A percentile compares a stretch with the other conserved stretches of the same genome.
Evolutionary conservation across 2,329 filamentous ascomycete species (phyloP).

Genomic region (Bimuria novae-zelandiae): DNA sequence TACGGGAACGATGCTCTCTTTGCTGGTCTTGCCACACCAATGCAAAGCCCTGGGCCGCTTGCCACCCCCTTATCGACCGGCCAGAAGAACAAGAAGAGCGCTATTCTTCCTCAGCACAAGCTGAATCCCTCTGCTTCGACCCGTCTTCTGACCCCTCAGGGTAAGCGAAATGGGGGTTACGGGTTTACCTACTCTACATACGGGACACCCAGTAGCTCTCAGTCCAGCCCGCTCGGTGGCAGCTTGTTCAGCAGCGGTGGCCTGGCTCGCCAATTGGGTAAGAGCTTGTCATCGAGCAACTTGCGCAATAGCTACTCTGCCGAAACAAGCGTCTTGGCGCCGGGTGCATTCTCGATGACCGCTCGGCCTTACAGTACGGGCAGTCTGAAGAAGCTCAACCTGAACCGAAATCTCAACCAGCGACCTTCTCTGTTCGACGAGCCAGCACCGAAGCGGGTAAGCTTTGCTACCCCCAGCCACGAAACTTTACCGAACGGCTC

Average conservation of each 20-base stretch:
- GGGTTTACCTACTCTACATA: slow-evolving; percentile 94
- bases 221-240: slow-evolving; percentile 69
- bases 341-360: slow-evolving; percentile 79
- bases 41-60: slow-evolving; percentile 80
- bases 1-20: slow-evolving; percentile 91
- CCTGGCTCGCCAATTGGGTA: slow-evolving; percentile 73
- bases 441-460: slow-evolving; percentile 72
- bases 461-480: slow-evolving; percentile 71
- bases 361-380: slow-evolving; percentile 41
- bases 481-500: slow-evolving; percentile 30
- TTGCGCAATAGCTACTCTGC: slow-evolving; percentile 79
- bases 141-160: slow-evolving; percentile 78
- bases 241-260: slow-evolving; percentile 56
- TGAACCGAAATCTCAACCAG: slow-evolving; percentile 81
- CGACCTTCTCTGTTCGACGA: slow-evolving; percentile 65
- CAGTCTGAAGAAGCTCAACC: slow-evolving; percentile 87
- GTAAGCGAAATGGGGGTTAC: slow-evolving; percentile 71
- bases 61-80: slow-evolving; percentile 83
- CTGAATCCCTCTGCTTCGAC: slow-evolving; percentile 80
- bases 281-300: slow-evolving; percentile 87
- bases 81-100: slow-evolving; percentile 76
- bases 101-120: slow-evolving; percentile 84
- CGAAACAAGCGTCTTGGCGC: slow-evolving; percentile 84
- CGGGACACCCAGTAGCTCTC: slow-evolving; percentile 74
- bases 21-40: slow-evolving; percentile 68